phyloP scores from a whole-genome alignment of 116 monocot species.

The Posidonia oceanica region DNA sequence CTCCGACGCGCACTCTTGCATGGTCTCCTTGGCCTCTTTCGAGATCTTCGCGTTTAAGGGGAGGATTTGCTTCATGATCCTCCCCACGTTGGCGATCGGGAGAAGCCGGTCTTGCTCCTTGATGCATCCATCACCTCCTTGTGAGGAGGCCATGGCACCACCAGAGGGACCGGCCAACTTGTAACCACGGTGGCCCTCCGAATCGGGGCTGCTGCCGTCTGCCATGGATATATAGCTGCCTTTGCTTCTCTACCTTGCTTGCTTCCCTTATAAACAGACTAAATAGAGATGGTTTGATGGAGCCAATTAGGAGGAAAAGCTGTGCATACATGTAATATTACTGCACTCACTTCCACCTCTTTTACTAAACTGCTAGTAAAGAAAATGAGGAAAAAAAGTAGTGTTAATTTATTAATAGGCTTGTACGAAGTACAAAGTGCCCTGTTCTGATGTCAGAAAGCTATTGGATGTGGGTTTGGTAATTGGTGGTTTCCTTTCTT shows the following conservation, averaged over 20 bases:
- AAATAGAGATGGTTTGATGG: too few relatives aligned
- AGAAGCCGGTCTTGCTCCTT: slow-evolving; percentile 47
- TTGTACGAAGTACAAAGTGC: too few relatives aligned
- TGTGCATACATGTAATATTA: background rate
- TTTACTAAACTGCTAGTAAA: background rate
- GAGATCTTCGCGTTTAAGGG: slow-evolving; percentile 59
- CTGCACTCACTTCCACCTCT: background rate
- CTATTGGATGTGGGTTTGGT: too few relatives aligned
- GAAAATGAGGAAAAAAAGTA: background rate
- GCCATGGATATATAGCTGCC: background rate
- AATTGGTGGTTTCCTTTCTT: too few relatives aligned
- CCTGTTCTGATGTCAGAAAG: too few relatives aligned
- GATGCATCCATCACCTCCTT: slow-evolving; percentile 2
- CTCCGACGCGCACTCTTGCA: slow-evolving; percentile 66
- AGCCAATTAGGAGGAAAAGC: too few relatives aligned
- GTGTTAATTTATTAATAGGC: background rate
- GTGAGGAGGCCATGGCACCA: background rate
- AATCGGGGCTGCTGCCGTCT: slow-evolving; percentile 3
- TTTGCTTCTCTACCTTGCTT: background rate
- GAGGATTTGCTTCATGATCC: slow-evolving; percentile 66
- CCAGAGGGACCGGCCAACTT: too few relatives aligned
- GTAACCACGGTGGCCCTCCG: background rate
- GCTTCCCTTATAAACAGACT: background rate
- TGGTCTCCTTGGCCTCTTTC: slow-evolving; percentile 57
- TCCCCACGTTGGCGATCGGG: slow-evolving; percentile 53